phyloP scores from a whole-genome alignment of 148 eudicot species.

The Camellia granthamiana region DNA sequence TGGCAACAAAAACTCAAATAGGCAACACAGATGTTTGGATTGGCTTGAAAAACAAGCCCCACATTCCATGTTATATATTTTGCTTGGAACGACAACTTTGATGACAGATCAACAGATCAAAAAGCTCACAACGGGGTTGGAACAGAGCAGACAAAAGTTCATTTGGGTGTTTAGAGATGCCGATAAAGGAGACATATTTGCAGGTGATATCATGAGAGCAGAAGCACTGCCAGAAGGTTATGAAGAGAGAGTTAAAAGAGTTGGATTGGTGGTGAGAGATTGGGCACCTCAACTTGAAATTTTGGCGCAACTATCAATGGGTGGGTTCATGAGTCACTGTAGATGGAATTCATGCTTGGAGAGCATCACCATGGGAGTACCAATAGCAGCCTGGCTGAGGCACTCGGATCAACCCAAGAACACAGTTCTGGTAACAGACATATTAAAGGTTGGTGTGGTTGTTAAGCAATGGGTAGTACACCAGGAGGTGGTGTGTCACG shows the following conservation, averaged over 20 bases:
- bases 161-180: constrained; percentile 21
- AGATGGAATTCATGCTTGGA: constrained; percentile 16
- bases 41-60: constrained; percentile 15
- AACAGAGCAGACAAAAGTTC: constrained; percentile 10
- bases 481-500: not conserved
- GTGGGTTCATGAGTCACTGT: constrained; percentile 18
- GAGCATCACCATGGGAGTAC: constrained; percentile 9
- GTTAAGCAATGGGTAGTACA: not conserved
- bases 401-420: constrained; percentile 12
- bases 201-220: not conserved
- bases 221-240: not conserved
- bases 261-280: constrained; percentile 9
- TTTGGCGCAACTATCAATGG: constrained; percentile 4
- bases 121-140: constrained; percentile 12
- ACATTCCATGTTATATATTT: not conserved
- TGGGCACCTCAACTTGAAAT: constrained; percentile 15
- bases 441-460: constrained; percentile 1
- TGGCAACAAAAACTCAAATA: not conserved
- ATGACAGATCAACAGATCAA: constrained; percentile 8
- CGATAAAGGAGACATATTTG: constrained; percentile 13
- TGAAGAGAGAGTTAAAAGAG: not conserved
- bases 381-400: constrained; percentile 6
- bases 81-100: not conserved
- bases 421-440: not conserved
- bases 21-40: constrained; percentile 5